Percentiles rank a stretch among this genome's conserved stretches.
Conservation (phyloP, 1,284 basidiomycete genomes). For the Fomitiporia mediterranea region DNA sequence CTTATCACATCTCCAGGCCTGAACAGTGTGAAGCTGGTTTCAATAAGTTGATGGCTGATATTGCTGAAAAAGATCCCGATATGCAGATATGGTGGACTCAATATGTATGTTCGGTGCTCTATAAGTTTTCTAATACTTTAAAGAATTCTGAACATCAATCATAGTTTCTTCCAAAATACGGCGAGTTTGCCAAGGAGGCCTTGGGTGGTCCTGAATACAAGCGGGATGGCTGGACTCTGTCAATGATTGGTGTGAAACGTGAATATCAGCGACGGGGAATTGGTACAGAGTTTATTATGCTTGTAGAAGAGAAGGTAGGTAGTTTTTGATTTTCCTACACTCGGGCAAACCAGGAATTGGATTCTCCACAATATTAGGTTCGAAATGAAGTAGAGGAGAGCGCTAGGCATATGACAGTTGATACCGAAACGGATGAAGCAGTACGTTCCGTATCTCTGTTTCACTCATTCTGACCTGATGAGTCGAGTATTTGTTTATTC, state of each 20-base stretch:
- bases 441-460: background rate
- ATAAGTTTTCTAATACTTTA: too few relatives aligned
- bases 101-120: conserved; percentile 19
- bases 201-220: conserved; percentile 15
- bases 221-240: conserved; percentile 19
- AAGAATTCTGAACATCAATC: background rate
- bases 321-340: too few relatives aligned
- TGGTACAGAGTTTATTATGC: conserved; percentile 16
- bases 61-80: conserved; percentile 1
- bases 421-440: conserved; percentile 7
- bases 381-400: background rate
- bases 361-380: background rate
- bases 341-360: too few relatives aligned
- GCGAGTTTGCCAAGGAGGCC: background rate
- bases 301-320: background rate
- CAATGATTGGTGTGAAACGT: conserved; percentile 16
- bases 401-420: background rate
- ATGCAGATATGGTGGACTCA: conserved; percentile 9
- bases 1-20: background rate
- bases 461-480: background rate
- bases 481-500: background rate
- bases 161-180: conserved; percentile 19
- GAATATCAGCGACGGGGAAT: conserved; percentile 17
- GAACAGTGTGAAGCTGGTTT: conserved; percentile 7
- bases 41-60: conserved; percentile 11